Evolutionary conservation across 495 filamentous ascomycete species (phyloP), one percentile per base, ranked within the genome.

Genomic region (Aspergillus mulundensis): DNA sequence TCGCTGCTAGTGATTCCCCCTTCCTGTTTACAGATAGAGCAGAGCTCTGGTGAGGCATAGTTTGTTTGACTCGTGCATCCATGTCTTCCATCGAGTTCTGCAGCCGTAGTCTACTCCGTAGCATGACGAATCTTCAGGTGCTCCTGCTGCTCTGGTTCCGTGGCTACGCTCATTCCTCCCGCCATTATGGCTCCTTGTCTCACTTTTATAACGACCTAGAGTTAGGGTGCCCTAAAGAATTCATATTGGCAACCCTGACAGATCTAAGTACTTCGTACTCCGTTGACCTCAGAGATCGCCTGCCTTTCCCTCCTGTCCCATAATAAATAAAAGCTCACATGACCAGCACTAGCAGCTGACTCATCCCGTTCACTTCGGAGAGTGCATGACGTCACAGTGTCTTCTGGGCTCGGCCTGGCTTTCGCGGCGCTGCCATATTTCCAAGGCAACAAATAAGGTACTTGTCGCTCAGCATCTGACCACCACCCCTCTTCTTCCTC

Each of bases 271-370:
- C 25, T 28, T 4, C 25, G 25, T 28, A 28, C n/a, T n/a, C n/a
- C n/a, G n/a, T n/a, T n/a, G n/a, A n/a, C n/a, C n/a, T n/a, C n/a
- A 8, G 8, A 28, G 25, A 28, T 28, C 25, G 25, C 25, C 25
- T 28, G 25, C 25, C 8, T 3, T 28, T 28, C 25, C 8, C 25
- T 8, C 25, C 25, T 28, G 25, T 28, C 25, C 25, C 25, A 28
- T 28, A 28, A 28, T 28, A 28, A 28, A 4, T 8, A 8, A 4
- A 28, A 28, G 25, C 25, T 28, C 25, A 28, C 25, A 28, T 28
- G 25, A 28, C 8, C 25, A 28, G 3, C 52, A n/a, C n/a, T n/a
- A 30, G 10, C 52, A 28, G 61, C 58, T 64, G 58, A 64, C 56
- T 64, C 61, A 64, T 20, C 41, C 2, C 3, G 11, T 2, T 36